Evolutionary conservation across 139 green algal species (phyloP), one percentile per base, ranked within the genome.

Genomic region (Chara braunii): DNA sequence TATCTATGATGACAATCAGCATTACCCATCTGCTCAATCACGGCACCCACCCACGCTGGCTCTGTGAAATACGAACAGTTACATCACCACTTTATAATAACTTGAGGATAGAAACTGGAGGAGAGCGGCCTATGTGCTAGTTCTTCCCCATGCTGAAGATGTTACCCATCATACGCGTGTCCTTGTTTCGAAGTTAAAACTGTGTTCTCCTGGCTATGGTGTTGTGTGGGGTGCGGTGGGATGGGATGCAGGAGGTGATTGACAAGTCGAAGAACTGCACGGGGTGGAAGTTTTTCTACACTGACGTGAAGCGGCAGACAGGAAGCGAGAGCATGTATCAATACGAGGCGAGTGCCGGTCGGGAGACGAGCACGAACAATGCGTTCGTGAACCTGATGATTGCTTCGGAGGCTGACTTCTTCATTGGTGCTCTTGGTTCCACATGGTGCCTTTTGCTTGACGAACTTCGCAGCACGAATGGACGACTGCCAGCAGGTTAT

Each of bases 351-450:
- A 18, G 40, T 18, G 18, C 18, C 18, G 40, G 40, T 18, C 40
- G 40, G 18, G 40, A 48, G 40, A 18, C 18, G 40, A 48, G 40
- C 40, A 26, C 40, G n/a, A 37, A 29, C 0, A 18, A 69, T 12
- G 60, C 51, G 45, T 69, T 69, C 11, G 60, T 31, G 44, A 69
- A 69, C 35, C 35, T 61, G 42, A 0, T 56, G 50, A 14, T 69
- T 24, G 37, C 60, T 14, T 14, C 40, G 2, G 6, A 70, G 50
- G 45, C 44, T 22, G 42, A 69, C 60, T 42, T 43, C 45, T 69
- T 62, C 31, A 24, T 69, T 22, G 40, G 37, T 23, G 18, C 51
- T 22, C 18, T 69, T 22, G 60, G 44, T 14, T 69, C 60, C 1
- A 69, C 37, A 14, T 69, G 45, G 26, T 51, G 42, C 50, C 28